These are phyloP conservation scores for Jatropha podagrica DNA, from an alignment of 441 rosid genomes.

Conservation along the genomic window DNA sequence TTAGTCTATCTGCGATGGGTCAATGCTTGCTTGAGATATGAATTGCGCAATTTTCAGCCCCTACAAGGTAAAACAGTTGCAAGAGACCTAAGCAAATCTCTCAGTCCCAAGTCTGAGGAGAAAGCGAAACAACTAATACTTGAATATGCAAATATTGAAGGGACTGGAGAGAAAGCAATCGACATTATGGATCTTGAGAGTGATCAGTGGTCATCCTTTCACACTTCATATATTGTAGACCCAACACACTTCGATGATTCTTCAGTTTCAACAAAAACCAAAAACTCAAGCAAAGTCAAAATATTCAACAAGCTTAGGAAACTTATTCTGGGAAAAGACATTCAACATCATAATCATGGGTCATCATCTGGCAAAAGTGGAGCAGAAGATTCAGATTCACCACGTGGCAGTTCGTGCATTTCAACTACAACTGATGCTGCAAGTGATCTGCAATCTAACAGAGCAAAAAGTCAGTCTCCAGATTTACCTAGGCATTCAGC, in stretches of 20 bases:
- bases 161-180: conserved; percentile 34
- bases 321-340: conserved; percentile 62
- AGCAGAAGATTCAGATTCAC: conserved; percentile 39
- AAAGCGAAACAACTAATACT: conserved; percentile 80
- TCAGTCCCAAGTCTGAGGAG: conserved; percentile 75
- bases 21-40: conserved; percentile 83
- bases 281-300: conserved; percentile 43
- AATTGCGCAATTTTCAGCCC: conserved; percentile 69
- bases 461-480: conserved; percentile 22
- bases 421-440: conserved; percentile 29
- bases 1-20: conserved; percentile 86
- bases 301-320: conserved; percentile 61
- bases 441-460: conserved; percentile 27
- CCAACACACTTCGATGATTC: conserved; percentile 50
- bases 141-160: conserved; percentile 67
- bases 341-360: conserved; percentile 26
- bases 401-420: conserved; percentile 31
- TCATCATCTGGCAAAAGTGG: conserved; percentile 32
- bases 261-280: conserved; percentile 40
- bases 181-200: conserved; percentile 40
- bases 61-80: conserved; percentile 66
- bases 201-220: conserved; percentile 69
- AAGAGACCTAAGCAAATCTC: conserved; percentile 74
- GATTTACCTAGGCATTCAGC: conserved; percentile 32
- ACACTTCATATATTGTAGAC: conserved; percentile 52